Conservation (phyloP, 805 yeast genomes). For the Cyberlindnera misumaiensis region DNA sequence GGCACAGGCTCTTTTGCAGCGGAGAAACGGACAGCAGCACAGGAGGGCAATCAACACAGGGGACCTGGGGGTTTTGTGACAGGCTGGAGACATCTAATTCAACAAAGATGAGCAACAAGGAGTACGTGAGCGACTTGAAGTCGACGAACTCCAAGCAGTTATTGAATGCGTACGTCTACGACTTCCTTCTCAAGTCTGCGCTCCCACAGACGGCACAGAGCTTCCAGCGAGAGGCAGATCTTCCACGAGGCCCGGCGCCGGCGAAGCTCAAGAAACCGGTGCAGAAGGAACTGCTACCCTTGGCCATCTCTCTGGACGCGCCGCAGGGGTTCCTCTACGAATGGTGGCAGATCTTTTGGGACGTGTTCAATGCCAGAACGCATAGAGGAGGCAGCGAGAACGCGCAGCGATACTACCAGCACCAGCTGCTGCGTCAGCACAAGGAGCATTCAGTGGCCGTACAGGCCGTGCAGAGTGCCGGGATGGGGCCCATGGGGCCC, state of each 20-base stretch:
- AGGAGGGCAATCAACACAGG: too few relatives aligned
- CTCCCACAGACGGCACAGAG: conserved; percentile 65
- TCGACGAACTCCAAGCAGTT: conserved; percentile 38
- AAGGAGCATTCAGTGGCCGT: conserved; percentile 46
- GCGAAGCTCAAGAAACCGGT: conserved; percentile 17
- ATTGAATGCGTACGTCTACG: conserved; percentile 80
- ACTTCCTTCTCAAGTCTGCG: conserved; percentile 70
- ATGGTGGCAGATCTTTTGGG: conserved; percentile 98
- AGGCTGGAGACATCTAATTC: too few relatives aligned
- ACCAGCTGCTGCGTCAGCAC: conserved; percentile 50
- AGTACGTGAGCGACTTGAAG: conserved; percentile 21
- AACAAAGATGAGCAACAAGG: neutral
- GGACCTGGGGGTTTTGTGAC: too few relatives aligned
- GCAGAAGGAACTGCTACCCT: conserved; percentile 38
- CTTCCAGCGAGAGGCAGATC: conserved; percentile 72
- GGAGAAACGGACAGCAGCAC: too few relatives aligned
- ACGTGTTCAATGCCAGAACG: conserved; percentile 76
- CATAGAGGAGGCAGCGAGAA: conserved; percentile 53
- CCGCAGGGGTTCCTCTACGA: conserved; percentile 84
- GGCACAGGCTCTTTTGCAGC: too few relatives aligned
- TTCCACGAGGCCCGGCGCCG: conserved; percentile 27
- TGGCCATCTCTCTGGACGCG: conserved; percentile 62
- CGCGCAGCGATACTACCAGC: conserved; percentile 68
- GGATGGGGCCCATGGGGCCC: conserved; percentile 1
- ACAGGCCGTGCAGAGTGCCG: conserved; percentile 32